phyloP scores from a whole-genome alignment of 75 land plant species.

The Larix kaempferi region DNA sequence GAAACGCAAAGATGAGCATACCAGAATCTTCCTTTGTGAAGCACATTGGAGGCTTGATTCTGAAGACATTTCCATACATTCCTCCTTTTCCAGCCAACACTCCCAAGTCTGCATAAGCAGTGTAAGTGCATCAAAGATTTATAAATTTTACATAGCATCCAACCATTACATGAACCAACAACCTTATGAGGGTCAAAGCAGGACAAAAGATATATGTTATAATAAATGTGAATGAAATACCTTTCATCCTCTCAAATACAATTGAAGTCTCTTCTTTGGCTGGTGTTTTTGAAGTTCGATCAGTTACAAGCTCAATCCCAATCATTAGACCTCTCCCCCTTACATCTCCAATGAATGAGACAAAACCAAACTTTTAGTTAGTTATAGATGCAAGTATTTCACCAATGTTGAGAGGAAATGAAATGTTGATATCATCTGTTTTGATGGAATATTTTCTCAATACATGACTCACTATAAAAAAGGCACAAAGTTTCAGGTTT shows the following conservation, averaged over 20 bases:
- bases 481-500: no score
- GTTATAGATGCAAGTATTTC: conserved; percentile 2
- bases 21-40: conserved; percentile 95
- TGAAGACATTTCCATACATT: conserved; percentile 84
- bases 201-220: background rate
- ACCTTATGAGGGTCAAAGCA: background rate
- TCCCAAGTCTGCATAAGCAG: conserved; percentile 63
- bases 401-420: background rate
- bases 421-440: background rate
- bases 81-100: conserved; percentile 92
- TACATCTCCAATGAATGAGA: conserved; percentile 92
- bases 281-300: conserved; percentile 78
- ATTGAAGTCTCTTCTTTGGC: conserved; percentile 70
- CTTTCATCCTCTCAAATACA: conserved; percentile 84
- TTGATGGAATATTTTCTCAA: background rate
- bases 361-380: background rate
- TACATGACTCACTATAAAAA: background rate
- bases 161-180: background rate
- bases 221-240: conserved; percentile 23
- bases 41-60: conserved; percentile 98
- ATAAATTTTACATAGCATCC: background rate
- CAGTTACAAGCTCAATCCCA: conserved; percentile 94
- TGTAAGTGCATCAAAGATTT: background rate
- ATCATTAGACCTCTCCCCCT: conserved; percentile 94
- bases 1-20: conserved; percentile 9